Evolutionary conservation across 108 stramenopile genomes (phyloP).

Genomic region (Pelagomonas calceolata): DNA sequence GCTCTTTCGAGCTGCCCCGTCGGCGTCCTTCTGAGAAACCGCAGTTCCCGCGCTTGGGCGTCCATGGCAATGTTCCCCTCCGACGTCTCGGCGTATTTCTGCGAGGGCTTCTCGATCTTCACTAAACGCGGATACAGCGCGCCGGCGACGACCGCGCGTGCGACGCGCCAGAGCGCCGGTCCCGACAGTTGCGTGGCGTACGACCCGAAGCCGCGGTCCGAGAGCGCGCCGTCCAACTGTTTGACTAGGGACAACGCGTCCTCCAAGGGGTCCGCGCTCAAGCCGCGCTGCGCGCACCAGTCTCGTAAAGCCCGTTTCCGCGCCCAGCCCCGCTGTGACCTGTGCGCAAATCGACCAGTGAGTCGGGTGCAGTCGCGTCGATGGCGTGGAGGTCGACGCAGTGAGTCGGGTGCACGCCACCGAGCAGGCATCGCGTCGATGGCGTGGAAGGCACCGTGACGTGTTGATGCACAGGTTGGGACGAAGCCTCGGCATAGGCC

Average conservation of each 20-base stretch:
- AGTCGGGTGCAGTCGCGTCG: no score
- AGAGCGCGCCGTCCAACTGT: not conserved
- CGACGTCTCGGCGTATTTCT: not conserved
- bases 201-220: not conserved
- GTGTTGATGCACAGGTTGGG: no score
- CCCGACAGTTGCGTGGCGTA: not conserved
- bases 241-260: constrained; percentile 16
- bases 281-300: constrained; percentile 16
- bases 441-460: no score
- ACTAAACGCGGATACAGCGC: not conserved
- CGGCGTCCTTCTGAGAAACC: not conserved
- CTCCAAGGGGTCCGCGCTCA: constrained; percentile 16
- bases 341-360: no score
- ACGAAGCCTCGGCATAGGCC: no score
- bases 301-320: constrained; percentile 12
- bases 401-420: constrained; percentile 20
- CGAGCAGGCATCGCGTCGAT: no score
- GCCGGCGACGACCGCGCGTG: not conserved
- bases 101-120: not conserved
- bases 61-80: not conserved
- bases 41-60: not conserved
- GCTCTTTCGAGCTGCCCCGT: constrained; percentile 15
- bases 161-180: not conserved
- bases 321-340: not conserved
- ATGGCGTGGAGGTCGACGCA: no score